Percentiles rank a stretch among this genome's conserved stretches.
Conservation (phyloP, 2,329 filamentous ascomycete species). For the Alternaria consortialis region DNA sequence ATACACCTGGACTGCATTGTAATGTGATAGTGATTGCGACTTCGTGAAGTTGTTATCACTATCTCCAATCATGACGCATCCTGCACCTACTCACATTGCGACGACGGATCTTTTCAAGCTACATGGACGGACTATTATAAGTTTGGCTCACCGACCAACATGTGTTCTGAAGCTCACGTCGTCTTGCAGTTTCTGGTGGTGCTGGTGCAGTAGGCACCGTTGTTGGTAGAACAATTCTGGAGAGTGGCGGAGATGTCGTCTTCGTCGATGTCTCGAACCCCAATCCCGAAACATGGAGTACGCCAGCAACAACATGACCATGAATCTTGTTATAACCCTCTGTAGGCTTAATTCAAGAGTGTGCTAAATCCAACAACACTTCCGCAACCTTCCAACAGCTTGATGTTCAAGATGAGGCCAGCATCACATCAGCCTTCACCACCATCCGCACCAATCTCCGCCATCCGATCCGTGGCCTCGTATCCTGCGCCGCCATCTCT, state of each 20-base stretch:
- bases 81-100: slow-evolving; percentile 24
- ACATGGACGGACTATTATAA: slow-evolving; percentile 33
- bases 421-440: slow-evolving; percentile 22
- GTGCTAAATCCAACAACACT: slow-evolving; percentile 16
- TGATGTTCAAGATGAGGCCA: slow-evolving; percentile 33
- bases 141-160: slow-evolving; percentile 14
- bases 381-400: slow-evolving; percentile 28
- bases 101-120: slow-evolving; percentile 36
- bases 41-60: neutral
- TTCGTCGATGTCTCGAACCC: slow-evolving; percentile 27
- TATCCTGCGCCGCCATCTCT: slow-evolving; percentile 42
- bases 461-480: slow-evolving; percentile 35
- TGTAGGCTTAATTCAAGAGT: neutral
- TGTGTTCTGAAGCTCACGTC: neutral
- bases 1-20: neutral
- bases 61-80: slow-evolving; percentile 23
- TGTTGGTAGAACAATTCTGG: slow-evolving; percentile 34
- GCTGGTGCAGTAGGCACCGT: slow-evolving; percentile 36
- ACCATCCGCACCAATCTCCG: slow-evolving; percentile 19
- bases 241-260: slow-evolving; percentile 39
- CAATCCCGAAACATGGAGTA: slow-evolving; percentile 20
- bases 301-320: neutral
- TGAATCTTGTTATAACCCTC: neutral
- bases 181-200: slow-evolving; percentile 36
- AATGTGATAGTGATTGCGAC: neutral